Base-by-base conservation (phyloP, 1,284 basidiomycete species). In the Moesziomyces globuligerus region DNA sequence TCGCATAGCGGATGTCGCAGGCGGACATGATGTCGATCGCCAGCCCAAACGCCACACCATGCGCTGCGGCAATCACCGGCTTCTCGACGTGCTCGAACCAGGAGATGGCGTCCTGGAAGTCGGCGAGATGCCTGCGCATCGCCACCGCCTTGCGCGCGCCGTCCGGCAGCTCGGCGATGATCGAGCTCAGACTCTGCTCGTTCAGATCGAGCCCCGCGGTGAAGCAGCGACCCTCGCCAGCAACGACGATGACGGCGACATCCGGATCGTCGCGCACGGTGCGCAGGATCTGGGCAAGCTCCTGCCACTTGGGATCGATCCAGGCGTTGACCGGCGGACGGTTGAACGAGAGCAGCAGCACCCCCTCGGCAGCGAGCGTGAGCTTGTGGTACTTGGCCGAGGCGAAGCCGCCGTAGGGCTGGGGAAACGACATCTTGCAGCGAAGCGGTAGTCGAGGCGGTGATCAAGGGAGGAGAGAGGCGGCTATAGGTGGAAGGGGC, bases 21-120 rank as follows among this genome's bases (percentile, higher is more conserved):
- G 90, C 90, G 0, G 87, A 85, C 17, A 91, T 86, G 64, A 95
- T 87, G 82, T 98, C 87, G 49, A 87, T 79, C 0, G 87, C 91
- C 0, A 94, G 86, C 0, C 94, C 94, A 46, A 91, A 83, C 10
- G 88, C 87, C 7, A 88, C 81, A 0, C 93, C 92, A 76, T 94
- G 90, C 0, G 91, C 85, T 0, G 94, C 93, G 0, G 86, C 89
- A 53, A 98, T 91, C 57, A 97, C 91, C 0, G 94, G 94, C 77
- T 90, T 89, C 0, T 87, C 86, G 71, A 89, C 89, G n/a, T 87
- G 83, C 72, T 92, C 89, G 36, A 81, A 65, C 48, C 72, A 72
- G 7, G 68, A 62, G 50, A 83, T 74, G 34, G 78, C 74, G 15
- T 72, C 75, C 41, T 83, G 81, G 48, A 83, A 82, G 32, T 80